These are phyloP conservation scores for Orbilia javanica DNA, from an alignment of 2,329 filamentous ascomycete species.

Conservation along the genomic window DNA sequence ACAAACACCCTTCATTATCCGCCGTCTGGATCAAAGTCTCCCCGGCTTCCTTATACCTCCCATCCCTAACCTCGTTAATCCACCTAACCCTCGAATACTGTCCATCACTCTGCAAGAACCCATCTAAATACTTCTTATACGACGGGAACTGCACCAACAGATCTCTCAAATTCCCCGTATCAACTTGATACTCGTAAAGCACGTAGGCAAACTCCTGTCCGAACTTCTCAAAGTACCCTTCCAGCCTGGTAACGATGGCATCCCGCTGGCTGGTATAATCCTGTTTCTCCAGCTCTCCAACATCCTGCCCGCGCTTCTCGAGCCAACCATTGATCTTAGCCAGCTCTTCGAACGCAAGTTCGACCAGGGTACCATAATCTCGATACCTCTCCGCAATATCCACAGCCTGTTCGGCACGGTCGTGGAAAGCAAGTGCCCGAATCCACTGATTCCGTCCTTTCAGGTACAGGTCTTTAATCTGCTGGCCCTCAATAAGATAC, in stretches of 20 bases:
- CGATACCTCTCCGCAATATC: conserved; percentile 72
- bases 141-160: conserved; percentile 72
- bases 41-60: conserved; percentile 80
- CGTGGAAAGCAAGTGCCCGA: conserved; percentile 69
- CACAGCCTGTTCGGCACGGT: conserved; percentile 73
- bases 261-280: conserved; percentile 40
- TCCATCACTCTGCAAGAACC: conserved; percentile 79
- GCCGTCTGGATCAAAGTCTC: conserved; percentile 78
- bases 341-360: conserved; percentile 63
- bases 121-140: conserved; percentile 79
- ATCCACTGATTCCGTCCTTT: conserved; percentile 68
- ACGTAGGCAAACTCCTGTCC: conserved; percentile 78
- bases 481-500: conserved; percentile 66
- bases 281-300: conserved; percentile 51
- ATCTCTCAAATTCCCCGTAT: conserved; percentile 74
- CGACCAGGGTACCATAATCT: conserved; percentile 71
- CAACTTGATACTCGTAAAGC: conserved; percentile 83
- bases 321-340: conserved; percentile 63
- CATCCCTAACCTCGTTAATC: conserved; percentile 92
- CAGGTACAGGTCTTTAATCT: conserved; percentile 67
- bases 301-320: conserved; percentile 64
- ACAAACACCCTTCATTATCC: conserved; percentile 80
- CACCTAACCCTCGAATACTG: conserved; percentile 84
- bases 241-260: conserved; percentile 65
- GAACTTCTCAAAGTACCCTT: conserved; percentile 73